Evolutionary conservation across 192 early-diverging fungal species (phyloP).

Genomic region (Linnemannia elongata): DNA sequence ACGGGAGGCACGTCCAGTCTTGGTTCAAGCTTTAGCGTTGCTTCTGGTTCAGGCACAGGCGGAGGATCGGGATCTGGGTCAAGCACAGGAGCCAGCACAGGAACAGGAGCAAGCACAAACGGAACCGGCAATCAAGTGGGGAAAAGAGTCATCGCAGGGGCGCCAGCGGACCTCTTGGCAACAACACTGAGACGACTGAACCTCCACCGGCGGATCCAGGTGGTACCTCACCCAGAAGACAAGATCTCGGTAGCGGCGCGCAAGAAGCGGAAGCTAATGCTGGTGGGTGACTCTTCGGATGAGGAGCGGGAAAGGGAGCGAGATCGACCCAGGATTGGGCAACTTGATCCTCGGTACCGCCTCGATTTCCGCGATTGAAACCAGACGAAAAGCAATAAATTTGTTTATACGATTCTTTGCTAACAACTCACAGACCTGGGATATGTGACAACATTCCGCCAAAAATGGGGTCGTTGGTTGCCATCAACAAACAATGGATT

Average conservation of each 20-base stretch:
- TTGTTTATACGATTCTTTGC: background rate
- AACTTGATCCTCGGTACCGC: conserved; percentile 19
- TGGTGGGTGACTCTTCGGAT: conserved; percentile 26
- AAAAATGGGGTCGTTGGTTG: too few species aligned
- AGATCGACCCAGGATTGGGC: background rate
- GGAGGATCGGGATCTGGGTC: background rate
- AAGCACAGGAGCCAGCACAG: background rate
- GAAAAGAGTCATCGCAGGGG: background rate
- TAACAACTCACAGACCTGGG: too few species aligned
- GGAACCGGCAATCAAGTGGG: background rate
- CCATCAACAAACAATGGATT: too few species aligned
- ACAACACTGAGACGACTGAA: conserved; percentile 27
- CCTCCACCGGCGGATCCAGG: conserved; percentile 29
- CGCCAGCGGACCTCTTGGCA: conserved; percentile 21
- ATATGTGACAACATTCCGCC: too few species aligned
- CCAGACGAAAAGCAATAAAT: too few species aligned
- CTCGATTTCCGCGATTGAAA: background rate
- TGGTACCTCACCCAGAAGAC: conserved; percentile 35
- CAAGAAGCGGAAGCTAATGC: conserved; percentile 3
- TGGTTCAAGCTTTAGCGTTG: background rate
- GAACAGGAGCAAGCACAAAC: background rate
- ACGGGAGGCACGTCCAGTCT: background rate
- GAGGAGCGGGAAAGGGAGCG: conserved; percentile 24
- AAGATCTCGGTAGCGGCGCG: background rate
- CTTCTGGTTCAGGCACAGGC: background rate